Evolutionary conservation across 2,329 filamentous ascomycete genomes (phyloP).

Genomic region (Calonectria pseudoreteaudii): DNA sequence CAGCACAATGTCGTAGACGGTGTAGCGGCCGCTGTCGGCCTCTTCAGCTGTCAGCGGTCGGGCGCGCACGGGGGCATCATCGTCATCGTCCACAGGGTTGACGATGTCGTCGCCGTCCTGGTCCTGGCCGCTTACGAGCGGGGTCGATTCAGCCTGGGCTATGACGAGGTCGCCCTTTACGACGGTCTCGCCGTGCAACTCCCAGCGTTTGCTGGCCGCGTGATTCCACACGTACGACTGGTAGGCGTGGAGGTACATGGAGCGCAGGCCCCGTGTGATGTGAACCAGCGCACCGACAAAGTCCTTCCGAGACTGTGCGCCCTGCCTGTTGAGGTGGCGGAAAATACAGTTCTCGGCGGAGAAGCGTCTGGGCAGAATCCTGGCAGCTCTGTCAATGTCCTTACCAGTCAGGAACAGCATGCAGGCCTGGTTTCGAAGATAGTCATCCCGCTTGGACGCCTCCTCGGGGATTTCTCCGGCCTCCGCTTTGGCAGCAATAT

Average conservation of each 20-base stretch:
- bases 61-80: conserved; percentile 66
- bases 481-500: conserved; percentile 63
- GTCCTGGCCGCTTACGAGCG: conserved; percentile 67
- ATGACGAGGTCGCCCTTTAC: conserved; percentile 89
- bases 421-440: conserved; percentile 82
- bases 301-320: conserved; percentile 68
- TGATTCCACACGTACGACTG: conserved; percentile 96
- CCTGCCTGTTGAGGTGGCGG: conserved; percentile 73
- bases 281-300: conserved; percentile 83
- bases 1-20: conserved; percentile 89
- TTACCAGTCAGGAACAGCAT: conserved; percentile 76
- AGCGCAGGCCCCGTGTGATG: conserved; percentile 84
- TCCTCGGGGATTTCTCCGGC: conserved; percentile 52
- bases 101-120: conserved; percentile 64
- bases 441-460: conserved; percentile 78
- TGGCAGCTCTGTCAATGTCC: conserved; percentile 69
- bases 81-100: conserved; percentile 56
- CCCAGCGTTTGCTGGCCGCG: conserved; percentile 84
- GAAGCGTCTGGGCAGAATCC: conserved; percentile 82
- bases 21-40: conserved; percentile 78
- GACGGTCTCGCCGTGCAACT: conserved; percentile 77
- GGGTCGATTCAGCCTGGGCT: conserved; percentile 49
- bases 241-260: conserved; percentile 98
- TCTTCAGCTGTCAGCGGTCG: conserved; percentile 83
- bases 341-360: conserved; percentile 84